Conservation (phyloP, 2,329 filamentous ascomycete species). For the Ciborinia camelliae region DNA sequence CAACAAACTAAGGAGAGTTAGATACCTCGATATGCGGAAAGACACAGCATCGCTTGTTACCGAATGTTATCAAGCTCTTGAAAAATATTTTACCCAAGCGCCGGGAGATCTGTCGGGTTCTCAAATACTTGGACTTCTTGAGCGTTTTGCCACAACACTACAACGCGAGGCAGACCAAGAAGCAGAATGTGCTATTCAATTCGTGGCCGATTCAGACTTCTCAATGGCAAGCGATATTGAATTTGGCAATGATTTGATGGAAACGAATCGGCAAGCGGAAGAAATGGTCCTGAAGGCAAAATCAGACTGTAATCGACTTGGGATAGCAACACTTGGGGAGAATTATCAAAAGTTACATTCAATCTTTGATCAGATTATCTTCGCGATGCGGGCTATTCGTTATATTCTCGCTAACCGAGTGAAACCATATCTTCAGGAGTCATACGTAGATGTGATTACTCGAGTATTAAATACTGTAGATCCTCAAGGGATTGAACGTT, state of each 20-base stretch:
- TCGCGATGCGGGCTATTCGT: background rate
- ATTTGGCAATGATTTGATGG: background rate
- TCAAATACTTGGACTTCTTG: background rate
- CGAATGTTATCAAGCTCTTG: background rate
- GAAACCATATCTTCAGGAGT: background rate
- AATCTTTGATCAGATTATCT: background rate
- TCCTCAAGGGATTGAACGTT: background rate
- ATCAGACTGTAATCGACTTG: background rate
- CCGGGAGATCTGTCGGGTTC: background rate
- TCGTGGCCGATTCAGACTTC: background rate
- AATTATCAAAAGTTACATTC: background rate
- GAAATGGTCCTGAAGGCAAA: background rate
- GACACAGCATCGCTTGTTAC: background rate
- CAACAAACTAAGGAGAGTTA: background rate
- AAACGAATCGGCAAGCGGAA: background rate
- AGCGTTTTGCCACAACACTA: background rate
- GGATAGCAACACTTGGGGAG: background rate
- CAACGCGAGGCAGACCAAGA: background rate
- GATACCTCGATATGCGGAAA: background rate
- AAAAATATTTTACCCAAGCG: background rate
- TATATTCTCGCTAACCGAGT: background rate
- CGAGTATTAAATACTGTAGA: background rate
- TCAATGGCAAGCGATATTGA: background rate
- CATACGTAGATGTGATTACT: background rate
- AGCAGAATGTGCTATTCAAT: background rate